Conservation (phyloP, 352 stramenopile species). For the Pythium sukuiense region DNA sequence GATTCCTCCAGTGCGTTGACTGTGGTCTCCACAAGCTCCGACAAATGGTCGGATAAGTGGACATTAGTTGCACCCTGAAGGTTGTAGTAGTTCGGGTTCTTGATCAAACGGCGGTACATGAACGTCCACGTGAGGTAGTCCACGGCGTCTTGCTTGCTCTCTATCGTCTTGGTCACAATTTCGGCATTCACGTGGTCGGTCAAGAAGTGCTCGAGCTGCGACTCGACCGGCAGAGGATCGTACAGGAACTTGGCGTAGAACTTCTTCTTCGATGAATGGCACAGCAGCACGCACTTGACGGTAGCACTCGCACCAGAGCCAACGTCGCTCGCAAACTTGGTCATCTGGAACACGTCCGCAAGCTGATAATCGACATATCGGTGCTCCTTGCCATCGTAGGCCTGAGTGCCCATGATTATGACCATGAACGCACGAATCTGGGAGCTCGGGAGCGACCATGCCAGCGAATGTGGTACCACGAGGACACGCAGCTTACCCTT, state of each 20-base stretch:
- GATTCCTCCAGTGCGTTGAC: conserved; percentile 96
- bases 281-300: conserved; percentile 96
- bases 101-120: conserved; percentile 97
- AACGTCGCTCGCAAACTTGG: conserved; percentile 75
- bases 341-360: conserved; percentile 98
- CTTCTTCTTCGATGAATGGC: conserved; percentile 97
- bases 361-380: conserved; percentile 98
- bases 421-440: conserved; percentile 91
- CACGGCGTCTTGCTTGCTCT: conserved; percentile 98
- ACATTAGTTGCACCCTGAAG: conserved; percentile 90
- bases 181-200: conserved; percentile 99
- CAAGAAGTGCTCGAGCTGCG: conserved; percentile 97
- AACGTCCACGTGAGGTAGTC: conserved; percentile 99
- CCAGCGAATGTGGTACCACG: conserved; percentile 93
- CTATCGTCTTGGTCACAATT: conserved; percentile 98
- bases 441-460: conserved; percentile 86
- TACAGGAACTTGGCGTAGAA: conserved; percentile 99
- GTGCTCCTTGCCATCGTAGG: conserved; percentile 95
- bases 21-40: conserved; percentile 97
- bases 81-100: conserved; percentile 99
- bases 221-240: conserved; percentile 99
- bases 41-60: conserved; percentile 98
- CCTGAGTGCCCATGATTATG: conserved; percentile 97
- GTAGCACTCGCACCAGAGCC: conserved; percentile 39
- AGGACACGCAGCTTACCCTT: conserved; percentile 91